Evolutionary conservation across 1,139 yeast species (phyloP).

Genomic region (Diutina mesorugosa): DNA sequence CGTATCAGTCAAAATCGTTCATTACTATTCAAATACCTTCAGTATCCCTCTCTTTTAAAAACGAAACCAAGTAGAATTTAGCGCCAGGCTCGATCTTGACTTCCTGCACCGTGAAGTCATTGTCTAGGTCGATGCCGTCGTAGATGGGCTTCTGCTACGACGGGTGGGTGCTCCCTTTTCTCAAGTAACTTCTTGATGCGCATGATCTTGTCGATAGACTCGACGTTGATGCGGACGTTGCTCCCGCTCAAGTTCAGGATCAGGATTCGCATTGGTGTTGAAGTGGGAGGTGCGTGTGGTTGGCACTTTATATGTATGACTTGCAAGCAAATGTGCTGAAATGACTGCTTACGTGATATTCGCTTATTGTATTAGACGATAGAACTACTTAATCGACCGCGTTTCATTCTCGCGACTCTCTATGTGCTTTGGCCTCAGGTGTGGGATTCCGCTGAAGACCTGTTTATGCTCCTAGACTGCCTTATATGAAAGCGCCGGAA

Average conservation of each 20-base stretch:
- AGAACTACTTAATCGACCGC: background rate
- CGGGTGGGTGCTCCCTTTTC: slow-evolving; percentile 89
- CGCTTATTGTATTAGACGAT: background rate
- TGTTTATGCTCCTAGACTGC: slow-evolving; percentile 71
- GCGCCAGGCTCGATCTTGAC: slow-evolving; percentile 67
- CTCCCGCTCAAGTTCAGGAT: slow-evolving; percentile 73
- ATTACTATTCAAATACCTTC: too few species aligned
- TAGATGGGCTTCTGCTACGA: slow-evolving; percentile 86
- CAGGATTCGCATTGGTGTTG: slow-evolving; percentile 41
- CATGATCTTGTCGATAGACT: slow-evolving; percentile 61
- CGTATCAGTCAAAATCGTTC: too few species aligned
- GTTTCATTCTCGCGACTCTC: slow-evolving; percentile 29
- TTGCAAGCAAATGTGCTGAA: background rate
- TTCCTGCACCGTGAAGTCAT: slow-evolving; percentile 53
- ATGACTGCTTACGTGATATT: background rate
- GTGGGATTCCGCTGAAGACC: slow-evolving; percentile 91
- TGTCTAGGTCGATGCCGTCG: slow-evolving; percentile 87
- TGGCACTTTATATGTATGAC: background rate
- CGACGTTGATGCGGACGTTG: slow-evolving; percentile 74
- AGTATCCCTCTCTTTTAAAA: slow-evolving; percentile 67
- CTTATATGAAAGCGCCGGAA: slow-evolving; percentile 44
- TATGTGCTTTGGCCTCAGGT: slow-evolving; percentile 34
- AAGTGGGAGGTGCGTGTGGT: background rate
- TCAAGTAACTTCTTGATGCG: slow-evolving; percentile 88
- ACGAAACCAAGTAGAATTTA: slow-evolving; percentile 76